Base-by-base conservation (phyloP, 441 rosid genomes). In the Bocquillonia castaneifolia region DNA sequence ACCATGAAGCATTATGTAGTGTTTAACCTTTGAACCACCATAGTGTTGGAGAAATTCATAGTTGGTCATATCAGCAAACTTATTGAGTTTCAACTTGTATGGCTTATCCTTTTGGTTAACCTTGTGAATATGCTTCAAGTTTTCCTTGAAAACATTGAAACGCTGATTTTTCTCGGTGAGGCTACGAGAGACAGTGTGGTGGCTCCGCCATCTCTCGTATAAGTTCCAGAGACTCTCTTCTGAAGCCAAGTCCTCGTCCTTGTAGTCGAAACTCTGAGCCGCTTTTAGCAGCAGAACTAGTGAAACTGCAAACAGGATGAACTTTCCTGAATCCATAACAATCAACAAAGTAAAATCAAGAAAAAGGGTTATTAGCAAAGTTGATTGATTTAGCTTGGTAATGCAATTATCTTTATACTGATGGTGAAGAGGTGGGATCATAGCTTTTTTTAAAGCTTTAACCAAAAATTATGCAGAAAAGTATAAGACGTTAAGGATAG, bases 171-270 rank as follows among this genome's bases (percentile, higher is more conserved):
- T 81, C 69, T 85, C 93, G 0, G 81, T 72, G 1, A 88, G 85
- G 75, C 88, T 81, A 73, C 85, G 80, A 2, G 92, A 76, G 52
- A 85, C 82, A 3, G 86, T 80, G 80, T 88, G 90, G 63, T 88
- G 92, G 78, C 85, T 81, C 74, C 88, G 79, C 94, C 94, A 88
- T 51, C 84, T 63, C 80, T 89, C 94, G 15, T 89, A 89, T 37
- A 92, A 69, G 64, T 84, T 80, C 83, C 81, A 79, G 42, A 92
- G 72, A 2, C 74, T 76, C 60, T 88, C 91, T 31, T 92, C 87
- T 0, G 86, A 81, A 1, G 77, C 86, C 67, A 92, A 48, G 2
- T 89, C 93, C 59, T 77, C 79, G 45, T 88, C 91, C 5, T 78
- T 76, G 82, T 77, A 88, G 66, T 88, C 88, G 25, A 88, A 84